Base-by-base conservation (phyloP, 2,329 filamentous ascomycete genomes). In the Alternaria brassicae region DNA sequence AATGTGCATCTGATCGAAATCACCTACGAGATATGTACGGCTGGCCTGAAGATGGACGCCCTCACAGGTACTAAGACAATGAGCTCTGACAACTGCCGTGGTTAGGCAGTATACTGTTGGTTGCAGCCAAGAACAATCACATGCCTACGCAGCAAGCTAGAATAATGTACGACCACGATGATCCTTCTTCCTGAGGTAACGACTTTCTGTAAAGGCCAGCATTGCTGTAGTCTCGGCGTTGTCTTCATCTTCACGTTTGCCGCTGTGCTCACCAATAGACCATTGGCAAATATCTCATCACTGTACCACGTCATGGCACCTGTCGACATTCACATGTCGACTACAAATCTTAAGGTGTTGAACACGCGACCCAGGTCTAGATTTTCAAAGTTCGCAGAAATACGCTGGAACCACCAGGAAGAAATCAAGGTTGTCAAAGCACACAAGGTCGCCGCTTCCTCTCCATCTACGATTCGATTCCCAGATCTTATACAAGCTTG, bases 21-120 rank as follows among this genome's bases (percentile, higher is more conserved):
- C 61, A 63, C 41, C 42, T 54, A 30, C 60, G 68, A 19, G 71
- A 71, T 9, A 47, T 66, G 32, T 60, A 56, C 37, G 27, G 59
- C 12, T 69, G 66, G 62, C 53, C 60, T 30, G 62, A 69, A 48
- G 39, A 60, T 19, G 68, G 52, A 51, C 40, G 48, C n/a, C 28
- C 52, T 6, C 37, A 40, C 12, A 50, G 44, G 36, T 44, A 48
- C 34, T 58, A 30, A 58, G 5, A 40, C 19, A 12, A 40, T 21
- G 19, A 19, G 5, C n/a, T 8, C 15, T 51, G 10, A 19, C 44
- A 48, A 36, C 13, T 27, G 4, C 13, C 13, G 17, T 37, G n/a
- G 19, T 32, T 23, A 17, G n/a, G 23, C 19, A 51, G 19, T 7
- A 21, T 21, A 17, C 28, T 32, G 28, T 41, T 41, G 30, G 23